phyloP scores from a whole-genome alignment of 306 rosid species.

The Vachellia collinsii region DNA sequence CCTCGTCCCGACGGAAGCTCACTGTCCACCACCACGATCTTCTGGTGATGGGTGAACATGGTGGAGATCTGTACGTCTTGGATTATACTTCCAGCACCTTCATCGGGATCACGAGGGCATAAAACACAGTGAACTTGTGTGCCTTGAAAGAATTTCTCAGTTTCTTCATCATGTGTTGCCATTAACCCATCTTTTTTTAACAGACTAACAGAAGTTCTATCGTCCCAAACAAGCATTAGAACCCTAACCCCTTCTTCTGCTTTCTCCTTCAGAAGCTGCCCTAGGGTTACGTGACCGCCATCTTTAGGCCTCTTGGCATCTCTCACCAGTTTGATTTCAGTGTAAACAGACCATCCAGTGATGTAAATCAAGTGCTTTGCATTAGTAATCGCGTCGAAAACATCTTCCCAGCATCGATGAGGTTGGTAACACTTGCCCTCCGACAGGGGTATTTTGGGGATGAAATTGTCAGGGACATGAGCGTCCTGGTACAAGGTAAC shows the following conservation, averaged over 20 bases:
- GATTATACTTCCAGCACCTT: conserved; percentile 56
- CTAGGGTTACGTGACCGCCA: conserved; percentile 57
- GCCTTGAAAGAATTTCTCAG: conserved; percentile 42
- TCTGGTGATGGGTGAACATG: conserved; percentile 78
- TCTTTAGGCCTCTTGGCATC: conserved; percentile 68
- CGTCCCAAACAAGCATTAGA: conserved; percentile 80
- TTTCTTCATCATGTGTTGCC: conserved; percentile 79
- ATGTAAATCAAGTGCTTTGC: conserved; percentile 66
- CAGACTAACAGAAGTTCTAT: conserved; percentile 61
- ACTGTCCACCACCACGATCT: conserved; percentile 67
- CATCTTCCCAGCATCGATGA: conserved; percentile 73
- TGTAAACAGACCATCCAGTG: conserved; percentile 75
- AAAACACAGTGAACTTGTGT: conserved; percentile 65
- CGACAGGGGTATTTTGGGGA: conserved; percentile 62
- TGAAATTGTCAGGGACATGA: conserved; percentile 62
- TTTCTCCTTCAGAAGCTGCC: conserved; percentile 70
- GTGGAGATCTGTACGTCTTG: conserved; percentile 54
- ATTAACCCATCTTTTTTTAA: conserved; percentile 65
- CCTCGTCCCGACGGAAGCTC: conserved; percentile 52
- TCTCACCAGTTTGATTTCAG: conserved; percentile 62
- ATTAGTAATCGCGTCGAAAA: conserved; percentile 63
- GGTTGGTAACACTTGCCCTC: conserved; percentile 58
- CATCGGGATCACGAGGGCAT: conserved; percentile 73
- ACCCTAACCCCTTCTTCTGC: conserved; percentile 68
- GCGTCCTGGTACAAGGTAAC: conserved; percentile 70